Evolutionary conservation across 306 rosid species (phyloP).

Genomic region (Phaseolus lunatus): DNA sequence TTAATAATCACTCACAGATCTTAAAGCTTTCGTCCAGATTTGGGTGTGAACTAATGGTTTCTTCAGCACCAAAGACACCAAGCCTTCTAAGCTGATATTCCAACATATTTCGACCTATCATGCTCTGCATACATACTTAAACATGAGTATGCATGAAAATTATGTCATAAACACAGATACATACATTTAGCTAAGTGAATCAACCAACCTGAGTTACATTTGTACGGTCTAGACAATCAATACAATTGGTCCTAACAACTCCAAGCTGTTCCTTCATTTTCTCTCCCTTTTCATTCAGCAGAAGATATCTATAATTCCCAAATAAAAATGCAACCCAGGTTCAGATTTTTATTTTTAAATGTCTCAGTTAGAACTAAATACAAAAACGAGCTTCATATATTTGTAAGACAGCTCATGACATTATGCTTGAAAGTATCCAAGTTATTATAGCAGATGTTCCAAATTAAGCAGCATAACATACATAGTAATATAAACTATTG

Average conservation of each 20-base stretch:
- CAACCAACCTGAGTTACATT: slow-evolving; percentile 94
- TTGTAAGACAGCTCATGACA: slow-evolving; percentile 33
- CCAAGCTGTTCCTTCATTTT: slow-evolving; percentile 98
- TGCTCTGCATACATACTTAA: slow-evolving; percentile 74
- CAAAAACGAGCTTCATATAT: slow-evolving; percentile 13
- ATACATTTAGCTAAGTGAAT: background rate
- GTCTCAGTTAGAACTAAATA: background rate
- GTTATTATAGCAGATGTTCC: slow-evolving; percentile 35
- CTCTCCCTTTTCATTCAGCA: slow-evolving; percentile 88
- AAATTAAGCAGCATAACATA: slow-evolving; percentile 35
- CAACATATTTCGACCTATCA: slow-evolving; percentile 87
- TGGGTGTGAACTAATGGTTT: slow-evolving; percentile 91
- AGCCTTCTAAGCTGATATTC: slow-evolving; percentile 95
- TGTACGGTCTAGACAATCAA: slow-evolving; percentile 97
- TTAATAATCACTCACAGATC: slow-evolving; percentile 65
- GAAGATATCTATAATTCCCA: slow-evolving; percentile 70
- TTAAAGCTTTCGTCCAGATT: slow-evolving; percentile 85
- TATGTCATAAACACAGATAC: slow-evolving; percentile 19
- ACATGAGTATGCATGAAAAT: slow-evolving; percentile 42
- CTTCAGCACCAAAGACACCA: slow-evolving; percentile 93
- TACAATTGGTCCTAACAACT: slow-evolving; percentile 91
- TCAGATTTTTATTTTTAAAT: slow-evolving; percentile 23
- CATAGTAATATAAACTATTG: slow-evolving; percentile 33
- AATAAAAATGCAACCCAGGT: slow-evolving; percentile 40
- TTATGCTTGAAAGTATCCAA: slow-evolving; percentile 5